Evolutionary conservation across 2,329 filamentous ascomycete species (phyloP).

Genomic region (Aspergillus sergii): DNA sequence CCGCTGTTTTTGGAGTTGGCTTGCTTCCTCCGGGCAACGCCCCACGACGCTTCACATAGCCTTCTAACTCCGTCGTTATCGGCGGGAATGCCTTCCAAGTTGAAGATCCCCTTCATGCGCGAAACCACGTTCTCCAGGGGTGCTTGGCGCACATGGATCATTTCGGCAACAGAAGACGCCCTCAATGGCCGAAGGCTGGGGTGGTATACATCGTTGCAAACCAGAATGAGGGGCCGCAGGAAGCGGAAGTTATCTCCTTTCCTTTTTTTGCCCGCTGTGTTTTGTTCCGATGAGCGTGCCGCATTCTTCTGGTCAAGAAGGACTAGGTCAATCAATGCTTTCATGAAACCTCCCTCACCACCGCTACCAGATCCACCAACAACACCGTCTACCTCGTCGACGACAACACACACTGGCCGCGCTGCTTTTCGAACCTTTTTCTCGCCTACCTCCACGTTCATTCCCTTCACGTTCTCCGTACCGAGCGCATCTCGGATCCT

Average conservation of each 20-base stretch:
- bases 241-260: slow-evolving; percentile 86
- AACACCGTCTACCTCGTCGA: slow-evolving; percentile 96
- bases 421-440: slow-evolving; percentile 68
- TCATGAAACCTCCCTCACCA: slow-evolving; percentile 93
- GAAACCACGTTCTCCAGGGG: slow-evolving; percentile 81
- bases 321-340: slow-evolving; percentile 88
- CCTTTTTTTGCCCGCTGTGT: slow-evolving; percentile 48
- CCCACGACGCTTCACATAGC: slow-evolving; percentile 67
- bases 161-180: slow-evolving; percentile 82
- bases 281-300: slow-evolving; percentile 32
- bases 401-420: slow-evolving; percentile 86
- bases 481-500: slow-evolving; percentile 88
- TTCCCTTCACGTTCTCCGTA: slow-evolving; percentile 86
- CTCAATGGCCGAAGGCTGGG: slow-evolving; percentile 82
- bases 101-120: slow-evolving; percentile 80
- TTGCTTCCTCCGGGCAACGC: slow-evolving; percentile 62
- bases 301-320: slow-evolving; percentile 82
- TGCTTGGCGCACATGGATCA: slow-evolving; percentile 89
- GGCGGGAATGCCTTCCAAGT: slow-evolving; percentile 83
- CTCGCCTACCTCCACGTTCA: slow-evolving; percentile 50
- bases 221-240: slow-evolving; percentile 84
- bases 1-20: slow-evolving; percentile 46
- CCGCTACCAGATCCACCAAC: slow-evolving; percentile 75
- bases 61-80: slow-evolving; percentile 86
- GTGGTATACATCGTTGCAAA: slow-evolving; percentile 97